Base-by-base conservation (phyloP, 805 yeast species). In the Spathaspora arborariae region DNA sequence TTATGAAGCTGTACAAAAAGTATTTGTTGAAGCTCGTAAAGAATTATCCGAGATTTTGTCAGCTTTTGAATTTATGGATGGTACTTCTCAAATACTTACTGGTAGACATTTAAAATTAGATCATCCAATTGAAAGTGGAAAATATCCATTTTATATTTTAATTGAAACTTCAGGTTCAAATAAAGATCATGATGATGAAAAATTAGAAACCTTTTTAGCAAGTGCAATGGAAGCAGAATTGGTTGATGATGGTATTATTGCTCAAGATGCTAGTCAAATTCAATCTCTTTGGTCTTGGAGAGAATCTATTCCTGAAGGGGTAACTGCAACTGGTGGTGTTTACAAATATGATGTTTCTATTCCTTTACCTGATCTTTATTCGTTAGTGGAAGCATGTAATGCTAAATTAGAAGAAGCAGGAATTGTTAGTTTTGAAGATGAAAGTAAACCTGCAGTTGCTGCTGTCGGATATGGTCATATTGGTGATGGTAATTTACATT, bases 391-490 rank as follows among this genome's bases (percentile, higher is more conserved):
- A 41, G 96, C 85, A 5, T 82, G 84, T n/a, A 79, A 84, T 54
- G 80, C 66, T 39, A 78, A 78, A 56, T 72, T 94, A 51, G 58
- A 50, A 1, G 80, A 74, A 27, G 75, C 77, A 24, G 82, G 78
- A 2, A 67, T 92, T 45, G 68, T 83, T 19, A 88, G 85, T 45
- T 44, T 67, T 38, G 80, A 76, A 41, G 80, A 82, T 27, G 85
- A 79, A 37, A 73, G 76, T 3, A 78, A 76, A 63, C 96, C 97
- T 2, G 97, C 88, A 2, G 84, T 88, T 45, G 85, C 81, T 50
- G 96, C 95, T 9, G 83, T 92, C 54, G 99, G 99, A 0, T 94
- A 92, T 59, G 99, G 99, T n/a, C 99, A 94, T 61, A 79, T 94
- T 58, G 99, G 99, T 47, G 99, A 94, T 63, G 98, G 99, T 45